A percentile compares a stretch with the other conserved stretches of the same genome.
Evolutionary conservation across 2,329 filamentous ascomycete species (phyloP).

Genomic region (Ascochyta clinopodiicola): DNA sequence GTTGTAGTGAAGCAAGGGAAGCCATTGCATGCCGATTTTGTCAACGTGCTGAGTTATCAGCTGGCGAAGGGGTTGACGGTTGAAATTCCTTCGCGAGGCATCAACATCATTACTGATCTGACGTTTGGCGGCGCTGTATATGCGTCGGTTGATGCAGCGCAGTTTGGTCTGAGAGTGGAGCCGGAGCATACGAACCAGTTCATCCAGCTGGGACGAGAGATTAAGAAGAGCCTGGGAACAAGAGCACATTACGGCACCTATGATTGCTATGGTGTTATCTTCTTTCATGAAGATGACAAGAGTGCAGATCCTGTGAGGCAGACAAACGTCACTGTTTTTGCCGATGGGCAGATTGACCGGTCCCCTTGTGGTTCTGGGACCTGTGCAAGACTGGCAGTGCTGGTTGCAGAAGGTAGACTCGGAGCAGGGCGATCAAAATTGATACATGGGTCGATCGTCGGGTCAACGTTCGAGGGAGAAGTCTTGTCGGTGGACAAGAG

Average conservation of each 20-base stretch:
- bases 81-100: not conserved
- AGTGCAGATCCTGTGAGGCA: slow-evolving; percentile 2
- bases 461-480: slow-evolving; percentile 16
- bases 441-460: slow-evolving; percentile 25
- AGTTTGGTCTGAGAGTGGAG: slow-evolving; percentile 9
- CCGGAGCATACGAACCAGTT: not conserved
- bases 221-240: slow-evolving; percentile 7
- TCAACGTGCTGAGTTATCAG: slow-evolving; percentile 16
- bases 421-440: slow-evolving; percentile 8
- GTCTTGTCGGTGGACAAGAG: slow-evolving; percentile 6
- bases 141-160: slow-evolving; percentile 13
- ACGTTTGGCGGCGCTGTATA: slow-evolving; percentile 14
- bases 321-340: slow-evolving; percentile 18
- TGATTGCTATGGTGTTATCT: slow-evolving; percentile 18
- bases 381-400: slow-evolving; percentile 14
- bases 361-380: slow-evolving; percentile 23
- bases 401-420: slow-evolving; percentile 11
- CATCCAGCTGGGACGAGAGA: slow-evolving; percentile 10
- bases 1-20: slow-evolving; percentile 2
- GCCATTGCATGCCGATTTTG: slow-evolving; percentile 16
- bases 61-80: not conserved
- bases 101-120: not conserved
- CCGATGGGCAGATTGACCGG: slow-evolving; percentile 18
- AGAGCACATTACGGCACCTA: slow-evolving; percentile 10
- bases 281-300: slow-evolving; percentile 10